phyloP scores from a whole-genome alignment of 1,284 basidiomycete species.

The Cryptococcus hybrid region DNA sequence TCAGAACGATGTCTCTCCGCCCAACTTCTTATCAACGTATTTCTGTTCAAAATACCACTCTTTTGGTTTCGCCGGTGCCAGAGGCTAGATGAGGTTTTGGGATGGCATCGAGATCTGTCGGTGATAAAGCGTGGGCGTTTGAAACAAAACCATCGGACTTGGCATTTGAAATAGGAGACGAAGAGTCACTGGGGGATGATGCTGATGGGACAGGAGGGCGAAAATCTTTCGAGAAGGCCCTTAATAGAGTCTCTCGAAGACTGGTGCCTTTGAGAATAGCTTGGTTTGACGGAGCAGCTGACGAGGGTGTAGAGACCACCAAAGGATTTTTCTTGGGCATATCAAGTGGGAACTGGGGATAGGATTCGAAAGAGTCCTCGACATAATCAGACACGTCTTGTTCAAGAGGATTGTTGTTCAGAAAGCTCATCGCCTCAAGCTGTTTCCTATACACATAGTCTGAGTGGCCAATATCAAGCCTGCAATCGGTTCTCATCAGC shows the following conservation, averaged over 20 bases:
- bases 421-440: slow-evolving; percentile 61
- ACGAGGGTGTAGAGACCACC: background rate
- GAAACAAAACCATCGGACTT: slow-evolving; percentile 12
- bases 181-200: background rate
- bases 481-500: slow-evolving; percentile 22
- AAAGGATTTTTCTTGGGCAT: no score
- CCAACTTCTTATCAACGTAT: slow-evolving; percentile 74
- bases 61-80: background rate
- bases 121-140: slow-evolving; percentile 18
- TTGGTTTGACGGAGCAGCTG: slow-evolving; percentile 36
- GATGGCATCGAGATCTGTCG: slow-evolving; percentile 37
- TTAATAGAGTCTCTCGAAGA: slow-evolving; percentile 65
- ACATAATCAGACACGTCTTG: slow-evolving; percentile 43
- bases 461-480: slow-evolving; percentile 67
- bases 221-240: slow-evolving; percentile 42
- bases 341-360: no score
- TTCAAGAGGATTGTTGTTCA: slow-evolving; percentile 60
- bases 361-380: no score
- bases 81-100: slow-evolving; percentile 14
- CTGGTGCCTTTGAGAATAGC: slow-evolving; percentile 64
- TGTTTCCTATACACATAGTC: slow-evolving; percentile 69
- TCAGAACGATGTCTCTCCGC: slow-evolving; percentile 62
- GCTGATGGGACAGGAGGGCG: background rate
- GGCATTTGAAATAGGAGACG: background rate
- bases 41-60: slow-evolving; percentile 62